Percentiles rank a stretch among this genome's conserved stretches.
These are phyloP conservation scores for Cladosporium cucumerinum DNA, from an alignment of 2,329 filamentous ascomycete genomes.

Conservation along the genomic window DNA sequence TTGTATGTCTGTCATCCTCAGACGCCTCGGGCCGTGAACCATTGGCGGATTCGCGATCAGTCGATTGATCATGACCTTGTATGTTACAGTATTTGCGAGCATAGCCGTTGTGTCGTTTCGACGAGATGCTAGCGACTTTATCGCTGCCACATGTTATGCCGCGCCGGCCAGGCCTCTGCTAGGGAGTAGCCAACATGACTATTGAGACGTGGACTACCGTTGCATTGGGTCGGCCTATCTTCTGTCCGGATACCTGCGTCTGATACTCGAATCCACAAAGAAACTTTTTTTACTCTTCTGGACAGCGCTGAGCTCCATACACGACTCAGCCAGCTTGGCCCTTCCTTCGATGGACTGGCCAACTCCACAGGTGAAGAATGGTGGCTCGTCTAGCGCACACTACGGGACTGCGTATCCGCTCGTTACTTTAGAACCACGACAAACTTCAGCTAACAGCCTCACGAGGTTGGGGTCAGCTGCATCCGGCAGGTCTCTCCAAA, in stretches of 20 bases:
- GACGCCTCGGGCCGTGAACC: slow-evolving; percentile 7
- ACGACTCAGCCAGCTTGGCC: slow-evolving; percentile 14
- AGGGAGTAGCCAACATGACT: not conserved
- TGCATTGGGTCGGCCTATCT: not conserved
- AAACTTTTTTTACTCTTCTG: slow-evolving; percentile 5
- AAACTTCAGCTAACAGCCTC: slow-evolving; percentile 8
- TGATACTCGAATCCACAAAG: not conserved
- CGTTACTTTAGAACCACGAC: not conserved
- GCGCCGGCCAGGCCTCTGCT: not conserved
- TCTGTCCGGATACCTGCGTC: slow-evolving; percentile 1
- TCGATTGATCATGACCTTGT: not conserved
- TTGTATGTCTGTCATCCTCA: slow-evolving; percentile 13
- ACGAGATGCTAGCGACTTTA: not conserved
- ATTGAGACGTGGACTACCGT: slow-evolving; percentile 5
- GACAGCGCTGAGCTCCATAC: not conserved
- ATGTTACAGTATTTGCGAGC: not conserved
- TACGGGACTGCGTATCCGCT: slow-evolving; percentile 1
- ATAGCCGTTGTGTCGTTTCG: not conserved
- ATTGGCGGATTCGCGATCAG: not conserved
- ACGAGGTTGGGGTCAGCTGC: slow-evolving; percentile 5
- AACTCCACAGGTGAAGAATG: slow-evolving; percentile 14
- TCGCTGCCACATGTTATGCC: not conserved
- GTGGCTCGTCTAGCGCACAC: slow-evolving; percentile 5
- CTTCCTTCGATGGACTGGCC: slow-evolving; percentile 9
- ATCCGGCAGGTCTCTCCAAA: not conserved